Conservation (phyloP, 2,329 filamentous ascomycete species). For the Aspergillus vadensis region DNA sequence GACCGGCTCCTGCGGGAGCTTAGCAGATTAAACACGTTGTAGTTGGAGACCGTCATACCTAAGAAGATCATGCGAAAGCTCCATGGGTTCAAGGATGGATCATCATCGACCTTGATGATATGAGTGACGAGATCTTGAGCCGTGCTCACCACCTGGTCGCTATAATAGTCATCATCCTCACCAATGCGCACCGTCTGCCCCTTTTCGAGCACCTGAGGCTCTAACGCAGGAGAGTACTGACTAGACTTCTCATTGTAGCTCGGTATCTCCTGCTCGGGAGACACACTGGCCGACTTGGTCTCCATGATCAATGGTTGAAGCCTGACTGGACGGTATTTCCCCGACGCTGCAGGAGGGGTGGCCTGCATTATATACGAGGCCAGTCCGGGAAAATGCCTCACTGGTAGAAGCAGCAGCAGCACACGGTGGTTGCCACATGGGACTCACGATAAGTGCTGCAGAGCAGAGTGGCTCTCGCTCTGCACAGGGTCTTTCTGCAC, state of each 20-base stretch:
- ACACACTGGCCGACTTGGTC: background rate
- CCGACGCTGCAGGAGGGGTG: background rate
- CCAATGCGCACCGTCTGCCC: background rate
- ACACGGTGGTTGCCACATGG: background rate
- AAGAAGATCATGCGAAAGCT: slow-evolving; percentile 6
- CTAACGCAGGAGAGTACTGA: background rate
- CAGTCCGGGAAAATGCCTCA: too few relatives aligned
- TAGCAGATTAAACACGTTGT: background rate
- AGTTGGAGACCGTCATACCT: background rate
- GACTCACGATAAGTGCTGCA: background rate
- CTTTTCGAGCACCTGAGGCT: background rate
- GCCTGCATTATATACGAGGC: background rate
- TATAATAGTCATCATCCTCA: background rate
- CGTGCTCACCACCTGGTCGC: slow-evolving; percentile 3
- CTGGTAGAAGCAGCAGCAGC: background rate
- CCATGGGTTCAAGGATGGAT: slow-evolving; percentile 1
- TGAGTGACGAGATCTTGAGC: slow-evolving; percentile 5
- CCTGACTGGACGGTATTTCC: background rate
- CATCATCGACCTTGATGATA: slow-evolving; percentile 9
- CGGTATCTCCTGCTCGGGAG: background rate
- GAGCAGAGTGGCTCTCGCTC: background rate
- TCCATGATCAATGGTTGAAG: background rate
- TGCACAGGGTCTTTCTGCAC: background rate
- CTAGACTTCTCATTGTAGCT: background rate
- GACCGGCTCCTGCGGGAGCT: background rate